Base-by-base conservation (phyloP, 306 rosid genomes). In the Casuarina glauca region DNA sequence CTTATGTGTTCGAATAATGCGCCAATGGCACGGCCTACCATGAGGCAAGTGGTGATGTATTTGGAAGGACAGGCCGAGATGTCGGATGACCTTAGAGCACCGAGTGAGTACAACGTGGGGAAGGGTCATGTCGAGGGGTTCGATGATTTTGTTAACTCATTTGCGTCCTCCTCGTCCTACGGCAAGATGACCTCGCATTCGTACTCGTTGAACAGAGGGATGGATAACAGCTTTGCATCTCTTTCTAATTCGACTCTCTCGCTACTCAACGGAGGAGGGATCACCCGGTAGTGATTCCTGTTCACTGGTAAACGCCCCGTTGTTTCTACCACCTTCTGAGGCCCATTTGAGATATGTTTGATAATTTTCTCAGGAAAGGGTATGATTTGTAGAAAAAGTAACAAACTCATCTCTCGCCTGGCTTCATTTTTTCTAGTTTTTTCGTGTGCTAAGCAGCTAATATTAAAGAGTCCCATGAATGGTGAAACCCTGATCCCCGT, bases 11-110 rank as follows among this genome's bases (percentile, higher is more conserved):
- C 97, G 38, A 82, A 80, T 72, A 86, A 85, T 79, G 77, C 9
- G 35, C 80, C 87, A 3, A 39, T 32, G 62, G 82, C 55, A 1
- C 86, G 98, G 88, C 97, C 97, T 11, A 84, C 43, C 48, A 88
- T 88, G 93, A 87, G 92, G 69, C 87, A 80, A 67, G 86, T 90
- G 10, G 75, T 91, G 81, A 89, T 89, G 86, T 83, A 76, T 70
- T 80, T 93, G 83, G 95, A 91, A 12, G 95, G 97, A 5, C 95
- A 93, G 74, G 61, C 79, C 26, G 84, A 77, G 46, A 52, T 91
- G 11, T 82, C 87, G 6, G 83, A 75, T 26, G 89, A 84, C 5
- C 67, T 91, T 74, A 75, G 79, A 8, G 73, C 80, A 3, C 90
- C 94, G 15, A 78, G 66, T 10, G 66, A 74, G 46, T 20, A 42